Conservation (phyloP, 2,329 filamentous ascomycete species). For the Neurospora crassa region DNA sequence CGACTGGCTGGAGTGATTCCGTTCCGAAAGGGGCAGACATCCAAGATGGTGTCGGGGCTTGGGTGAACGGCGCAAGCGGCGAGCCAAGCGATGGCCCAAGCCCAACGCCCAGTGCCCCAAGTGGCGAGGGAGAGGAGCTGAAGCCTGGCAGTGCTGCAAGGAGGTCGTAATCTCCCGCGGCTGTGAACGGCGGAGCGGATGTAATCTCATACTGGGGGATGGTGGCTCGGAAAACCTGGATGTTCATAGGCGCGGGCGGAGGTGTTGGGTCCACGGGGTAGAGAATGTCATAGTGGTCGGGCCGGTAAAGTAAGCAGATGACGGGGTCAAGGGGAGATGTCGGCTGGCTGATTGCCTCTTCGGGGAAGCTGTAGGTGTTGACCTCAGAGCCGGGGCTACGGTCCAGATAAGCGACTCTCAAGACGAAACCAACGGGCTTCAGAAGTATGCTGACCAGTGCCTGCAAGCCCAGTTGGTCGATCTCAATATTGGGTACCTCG, state of each 20-base stretch:
- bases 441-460: conserved; percentile 71
- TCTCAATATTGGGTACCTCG: conserved; percentile 69
- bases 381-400: conserved; percentile 69
- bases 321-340: conserved; percentile 35
- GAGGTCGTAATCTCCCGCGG: conserved; percentile 30
- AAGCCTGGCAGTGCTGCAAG: conserved; percentile 41
- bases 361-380: conserved; percentile 58
- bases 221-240: conserved; percentile 44
- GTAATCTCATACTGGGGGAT: conserved; percentile 37
- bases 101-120: conserved; percentile 38
- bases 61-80: conserved; percentile 20
- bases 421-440: conserved; percentile 64
- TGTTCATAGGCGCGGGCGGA: conserved; percentile 21
- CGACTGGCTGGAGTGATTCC: conserved; percentile 18
- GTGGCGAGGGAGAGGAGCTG: conserved; percentile 12
- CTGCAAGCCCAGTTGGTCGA: conserved; percentile 80
- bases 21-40: conserved; percentile 23
- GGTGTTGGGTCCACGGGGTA: conserved; percentile 39
- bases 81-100: conserved; percentile 13
- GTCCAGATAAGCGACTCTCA: conserved; percentile 89
- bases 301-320: conserved; percentile 55
- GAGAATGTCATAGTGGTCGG: conserved; percentile 86
- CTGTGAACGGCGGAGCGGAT: conserved; percentile 22
- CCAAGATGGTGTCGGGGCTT: conserved; percentile 29
- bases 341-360: conserved; percentile 39